These are phyloP conservation scores for Penicillium crustosum DNA, from an alignment of 2,329 filamentous ascomycete species.

Conservation along the genomic window DNA sequence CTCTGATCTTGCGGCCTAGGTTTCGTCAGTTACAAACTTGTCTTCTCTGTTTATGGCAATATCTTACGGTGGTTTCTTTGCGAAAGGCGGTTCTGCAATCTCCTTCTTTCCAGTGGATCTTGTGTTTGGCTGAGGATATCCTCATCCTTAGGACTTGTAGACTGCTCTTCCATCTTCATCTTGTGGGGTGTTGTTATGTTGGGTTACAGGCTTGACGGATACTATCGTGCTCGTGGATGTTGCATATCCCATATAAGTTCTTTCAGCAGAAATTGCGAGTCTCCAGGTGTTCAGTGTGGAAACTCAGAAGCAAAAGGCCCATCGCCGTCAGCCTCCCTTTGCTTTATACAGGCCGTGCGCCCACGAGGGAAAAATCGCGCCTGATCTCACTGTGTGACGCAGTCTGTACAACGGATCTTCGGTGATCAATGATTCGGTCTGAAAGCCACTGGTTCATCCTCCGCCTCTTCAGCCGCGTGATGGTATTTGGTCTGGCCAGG, in stretches of 20 bases:
- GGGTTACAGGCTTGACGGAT: not conserved
- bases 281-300: not conserved
- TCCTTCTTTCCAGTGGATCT: constrained; percentile 32
- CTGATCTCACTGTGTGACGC: constrained; percentile 28
- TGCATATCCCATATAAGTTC: not conserved
- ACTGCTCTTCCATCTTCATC: constrained; percentile 8
- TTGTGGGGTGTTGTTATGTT: not conserved
- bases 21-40: not conserved
- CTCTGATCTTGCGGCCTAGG: constrained; percentile 35
- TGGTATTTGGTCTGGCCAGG: not conserved
- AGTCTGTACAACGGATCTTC: constrained; percentile 19
- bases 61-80: constrained; percentile 35
- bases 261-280: not conserved
- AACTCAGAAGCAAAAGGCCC: not conserved
- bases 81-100: constrained; percentile 35
- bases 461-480: constrained; percentile 14
- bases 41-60: too few relatives aligned
- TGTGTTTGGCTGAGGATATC: constrained; percentile 22
- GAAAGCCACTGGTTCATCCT: constrained; percentile 8
- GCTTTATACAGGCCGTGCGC: constrained; percentile 13
- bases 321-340: not conserved
- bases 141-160: constrained; percentile 11
- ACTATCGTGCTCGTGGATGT: not conserved
- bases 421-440: constrained; percentile 12
- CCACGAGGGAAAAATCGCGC: constrained; percentile 10